These are phyloP conservation scores for Cyberlindnera samutprakarnensis DNA, from an alignment of 805 yeast species.

Conservation along the genomic window DNA sequence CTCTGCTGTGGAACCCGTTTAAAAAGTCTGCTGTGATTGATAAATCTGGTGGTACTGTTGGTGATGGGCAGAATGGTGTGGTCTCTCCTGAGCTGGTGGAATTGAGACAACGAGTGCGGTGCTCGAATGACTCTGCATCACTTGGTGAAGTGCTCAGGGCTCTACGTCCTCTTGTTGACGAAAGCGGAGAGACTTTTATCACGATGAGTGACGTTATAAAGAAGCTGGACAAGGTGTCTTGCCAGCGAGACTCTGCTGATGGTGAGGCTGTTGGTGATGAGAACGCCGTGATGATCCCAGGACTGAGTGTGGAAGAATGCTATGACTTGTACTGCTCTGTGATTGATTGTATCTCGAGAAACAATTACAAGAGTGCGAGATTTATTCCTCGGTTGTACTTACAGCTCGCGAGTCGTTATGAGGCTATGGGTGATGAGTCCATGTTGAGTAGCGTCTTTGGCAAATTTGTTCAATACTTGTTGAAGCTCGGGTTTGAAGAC, in stretches of 20 bases:
- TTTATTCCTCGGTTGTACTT: slow-evolving; percentile 19
- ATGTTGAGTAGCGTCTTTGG: slow-evolving; percentile 6
- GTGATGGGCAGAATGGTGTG: slow-evolving; percentile 1
- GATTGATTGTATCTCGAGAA: slow-evolving; percentile 5
- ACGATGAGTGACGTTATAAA: slow-evolving; percentile 14
- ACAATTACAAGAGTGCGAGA: slow-evolving; percentile 17
- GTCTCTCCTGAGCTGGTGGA: slow-evolving; percentile 3
- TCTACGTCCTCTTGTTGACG: not conserved
- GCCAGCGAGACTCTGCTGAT: no score
- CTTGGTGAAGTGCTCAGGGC: slow-evolving; percentile 3
- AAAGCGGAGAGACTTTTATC: slow-evolving; percentile 4
- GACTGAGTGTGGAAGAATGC: slow-evolving; percentile 4
- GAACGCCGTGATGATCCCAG: slow-evolving; percentile 8
- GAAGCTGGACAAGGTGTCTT: slow-evolving; percentile 7
- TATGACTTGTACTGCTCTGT: slow-evolving; percentile 7
- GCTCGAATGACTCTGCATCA: not conserved
- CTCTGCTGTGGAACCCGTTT: slow-evolving; percentile 11
- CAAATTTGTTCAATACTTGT: slow-evolving; percentile 11
- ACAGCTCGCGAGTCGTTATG: slow-evolving; percentile 8
- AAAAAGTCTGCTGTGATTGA: slow-evolving; percentile 1
- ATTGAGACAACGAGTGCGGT: slow-evolving; percentile 4
- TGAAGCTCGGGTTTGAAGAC: slow-evolving; percentile 11
- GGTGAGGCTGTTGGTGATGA: no score
- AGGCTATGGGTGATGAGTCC: not conserved
- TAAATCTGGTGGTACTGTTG: no score